Conservation (phyloP, 345 rosid species). For the Trapa bicornis region DNA sequence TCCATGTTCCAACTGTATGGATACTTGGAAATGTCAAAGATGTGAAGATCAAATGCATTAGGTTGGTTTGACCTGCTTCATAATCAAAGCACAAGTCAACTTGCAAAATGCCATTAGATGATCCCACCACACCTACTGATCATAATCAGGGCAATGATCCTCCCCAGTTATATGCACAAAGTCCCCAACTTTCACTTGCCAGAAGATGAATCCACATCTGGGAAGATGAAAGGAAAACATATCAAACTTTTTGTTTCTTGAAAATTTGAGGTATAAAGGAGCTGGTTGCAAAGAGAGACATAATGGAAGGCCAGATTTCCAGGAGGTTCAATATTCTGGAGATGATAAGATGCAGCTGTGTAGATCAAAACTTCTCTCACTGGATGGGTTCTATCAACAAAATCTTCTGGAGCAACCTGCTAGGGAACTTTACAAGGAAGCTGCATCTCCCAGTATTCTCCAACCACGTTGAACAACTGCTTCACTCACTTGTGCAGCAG, state of each 20-base stretch:
- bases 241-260: not conserved
- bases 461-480: constrained; percentile 62
- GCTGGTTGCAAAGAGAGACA: not conserved
- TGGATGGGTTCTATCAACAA: not conserved
- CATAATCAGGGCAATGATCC: not conserved
- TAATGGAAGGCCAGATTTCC: not conserved
- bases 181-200: not conserved
- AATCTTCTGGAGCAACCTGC: not conserved
- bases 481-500: constrained; percentile 54
- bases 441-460: constrained; percentile 20
- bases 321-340: not conserved
- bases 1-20: not conserved
- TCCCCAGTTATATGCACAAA: not conserved
- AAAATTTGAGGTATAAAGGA: not conserved
- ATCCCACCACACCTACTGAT: not conserved
- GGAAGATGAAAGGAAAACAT: not conserved
- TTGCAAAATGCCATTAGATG: not conserved
- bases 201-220: not conserved
- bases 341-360: not conserved
- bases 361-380: not conserved
- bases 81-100: not conserved
- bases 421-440: not conserved
- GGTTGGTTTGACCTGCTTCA: constrained; percentile 5
- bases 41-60: not conserved
- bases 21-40: not conserved